These are phyloP conservation scores for Venturia nashicola DNA, from an alignment of 2,329 filamentous ascomycete genomes.

Conservation along the genomic window DNA sequence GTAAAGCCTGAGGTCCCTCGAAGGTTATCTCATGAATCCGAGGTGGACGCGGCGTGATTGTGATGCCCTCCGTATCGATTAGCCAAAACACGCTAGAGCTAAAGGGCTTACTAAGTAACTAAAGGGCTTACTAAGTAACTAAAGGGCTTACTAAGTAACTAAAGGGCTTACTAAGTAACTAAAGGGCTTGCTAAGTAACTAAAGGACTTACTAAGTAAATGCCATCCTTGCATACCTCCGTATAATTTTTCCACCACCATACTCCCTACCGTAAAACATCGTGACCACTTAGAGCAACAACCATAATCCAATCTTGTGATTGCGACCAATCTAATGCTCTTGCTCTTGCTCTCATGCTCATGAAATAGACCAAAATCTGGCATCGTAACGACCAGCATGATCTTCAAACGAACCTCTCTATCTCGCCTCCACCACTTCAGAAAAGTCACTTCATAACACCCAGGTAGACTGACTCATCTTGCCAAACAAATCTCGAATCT, in stretches of 20 bases:
- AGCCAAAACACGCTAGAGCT: neutral
- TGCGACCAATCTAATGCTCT: neutral
- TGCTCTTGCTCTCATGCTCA: neutral
- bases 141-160: neutral
- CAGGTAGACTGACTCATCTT: neutral
- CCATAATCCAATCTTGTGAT: neutral
- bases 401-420: neutral
- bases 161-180: neutral
- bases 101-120: neutral
- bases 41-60: neutral
- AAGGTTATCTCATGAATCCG: too few species aligned
- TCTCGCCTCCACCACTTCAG: neutral
- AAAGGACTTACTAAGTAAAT: neutral
- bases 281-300: neutral
- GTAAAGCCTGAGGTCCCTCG: neutral
- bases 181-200: neutral
- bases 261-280: neutral
- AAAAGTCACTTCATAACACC: neutral
- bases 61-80: neutral
- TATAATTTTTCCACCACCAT: neutral
- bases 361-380: neutral
- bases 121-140: neutral
- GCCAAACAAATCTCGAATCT: neutral
- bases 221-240: neutral
- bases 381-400: neutral